Percentiles rank a stretch among this genome's conserved stretches.
Conservation (phyloP, 2,329 filamentous ascomycete species). For the Neonectria punicea region DNA sequence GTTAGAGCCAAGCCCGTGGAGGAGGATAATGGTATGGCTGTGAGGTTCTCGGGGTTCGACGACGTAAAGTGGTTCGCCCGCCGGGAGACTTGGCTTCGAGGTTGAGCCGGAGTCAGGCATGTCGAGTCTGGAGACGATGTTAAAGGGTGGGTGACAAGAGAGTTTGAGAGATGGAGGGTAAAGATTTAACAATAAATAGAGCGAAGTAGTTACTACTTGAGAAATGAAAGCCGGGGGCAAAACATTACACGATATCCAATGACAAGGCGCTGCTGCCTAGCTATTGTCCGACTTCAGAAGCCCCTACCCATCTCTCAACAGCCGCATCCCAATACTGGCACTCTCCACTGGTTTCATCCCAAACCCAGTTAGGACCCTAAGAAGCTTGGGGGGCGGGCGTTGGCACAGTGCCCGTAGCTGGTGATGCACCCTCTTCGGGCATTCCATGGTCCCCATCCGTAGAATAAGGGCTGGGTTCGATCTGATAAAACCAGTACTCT, state of each 20-base stretch:
- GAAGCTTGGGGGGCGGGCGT: no score
- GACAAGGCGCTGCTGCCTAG: no score
- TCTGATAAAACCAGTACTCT: background rate
- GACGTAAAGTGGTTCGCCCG: constrained; percentile 27
- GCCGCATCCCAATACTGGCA: background rate
- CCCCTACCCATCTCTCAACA: background rate
- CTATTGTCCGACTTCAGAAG: background rate
- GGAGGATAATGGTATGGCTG: constrained; percentile 44
- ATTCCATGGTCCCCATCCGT: background rate
- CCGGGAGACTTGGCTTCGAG: background rate
- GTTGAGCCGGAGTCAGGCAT: constrained; percentile 1
- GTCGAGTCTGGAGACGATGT: background rate
- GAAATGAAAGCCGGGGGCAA: no score
- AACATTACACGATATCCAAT: no score
- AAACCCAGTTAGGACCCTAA: background rate
- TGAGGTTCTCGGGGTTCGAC: constrained; percentile 37
- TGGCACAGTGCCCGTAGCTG: no score
- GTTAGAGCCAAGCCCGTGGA: constrained; percentile 47
- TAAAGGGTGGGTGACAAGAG: no score
- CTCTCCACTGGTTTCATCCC: background rate
- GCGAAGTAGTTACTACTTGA: no score
- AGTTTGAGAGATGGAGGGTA: no score
- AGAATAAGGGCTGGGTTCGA: background rate
- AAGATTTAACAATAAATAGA: no score
- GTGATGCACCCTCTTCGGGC: background rate